Evolutionary conservation across 768 basidiomycete species (phyloP).

Genomic region (Lentinula detonsa): DNA sequence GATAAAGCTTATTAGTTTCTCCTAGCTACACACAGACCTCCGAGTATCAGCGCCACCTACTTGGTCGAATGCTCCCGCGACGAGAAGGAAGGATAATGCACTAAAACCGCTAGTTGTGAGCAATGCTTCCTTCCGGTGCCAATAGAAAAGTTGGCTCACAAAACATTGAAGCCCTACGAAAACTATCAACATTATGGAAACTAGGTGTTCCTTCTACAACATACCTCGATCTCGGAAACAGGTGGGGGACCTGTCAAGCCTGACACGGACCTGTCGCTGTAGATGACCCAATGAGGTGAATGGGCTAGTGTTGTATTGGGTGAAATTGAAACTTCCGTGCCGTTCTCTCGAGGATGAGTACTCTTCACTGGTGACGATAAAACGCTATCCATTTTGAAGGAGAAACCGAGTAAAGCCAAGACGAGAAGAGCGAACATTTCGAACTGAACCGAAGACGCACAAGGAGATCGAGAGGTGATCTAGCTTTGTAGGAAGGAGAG

Average conservation of each 20-base stretch:
- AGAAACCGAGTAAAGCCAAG: background rate
- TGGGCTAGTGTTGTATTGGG: conserved; percentile 11
- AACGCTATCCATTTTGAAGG: background rate
- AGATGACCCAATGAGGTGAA: conserved; percentile 33
- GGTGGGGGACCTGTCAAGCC: conserved; percentile 32
- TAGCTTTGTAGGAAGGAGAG: background rate
- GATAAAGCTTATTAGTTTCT: background rate
- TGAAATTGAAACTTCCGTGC: background rate
- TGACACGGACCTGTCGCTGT: conserved; percentile 30
- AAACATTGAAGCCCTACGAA: conserved; percentile 21
- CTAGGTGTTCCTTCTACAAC: background rate
- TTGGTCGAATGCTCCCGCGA: conserved; percentile 32
- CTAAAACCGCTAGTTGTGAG: background rate
- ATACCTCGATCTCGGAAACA: conserved; percentile 23
- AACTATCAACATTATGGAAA: background rate
- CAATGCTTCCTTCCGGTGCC: background rate
- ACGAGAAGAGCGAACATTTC: conserved; percentile 1
- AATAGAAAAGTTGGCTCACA: conserved; percentile 10
- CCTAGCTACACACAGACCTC: background rate
- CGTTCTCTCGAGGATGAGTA: background rate
- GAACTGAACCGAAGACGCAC: background rate
- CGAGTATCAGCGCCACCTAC: background rate
- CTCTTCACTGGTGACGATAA: background rate
- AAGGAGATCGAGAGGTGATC: background rate
- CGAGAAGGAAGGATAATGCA: conserved; percentile 34